Conservation (phyloP, 352 stramenopile species). For the Globisporangium radiosum region DNA sequence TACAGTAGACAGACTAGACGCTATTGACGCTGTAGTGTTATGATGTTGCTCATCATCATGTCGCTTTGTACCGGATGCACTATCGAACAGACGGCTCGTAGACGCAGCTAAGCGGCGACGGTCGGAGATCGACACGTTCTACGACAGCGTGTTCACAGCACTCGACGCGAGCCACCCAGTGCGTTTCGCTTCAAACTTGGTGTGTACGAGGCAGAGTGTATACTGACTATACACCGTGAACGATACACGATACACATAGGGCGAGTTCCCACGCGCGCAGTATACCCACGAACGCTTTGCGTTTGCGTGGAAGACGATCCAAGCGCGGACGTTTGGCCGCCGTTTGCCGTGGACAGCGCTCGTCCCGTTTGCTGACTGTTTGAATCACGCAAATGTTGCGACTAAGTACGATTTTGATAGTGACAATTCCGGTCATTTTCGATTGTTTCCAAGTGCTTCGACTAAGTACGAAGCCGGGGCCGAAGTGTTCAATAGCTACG, state of each 20-base stretch:
- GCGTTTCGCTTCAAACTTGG: background rate
- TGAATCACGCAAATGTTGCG: slow-evolving; percentile 89
- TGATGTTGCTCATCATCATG: background rate
- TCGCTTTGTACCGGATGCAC: no score
- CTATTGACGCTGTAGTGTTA: background rate
- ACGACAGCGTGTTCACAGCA: slow-evolving; percentile 37
- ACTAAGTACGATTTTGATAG: slow-evolving; percentile 86
- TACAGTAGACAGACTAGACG: no score
- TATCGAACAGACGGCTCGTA: slow-evolving; percentile 24
- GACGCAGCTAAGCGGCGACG: slow-evolving; percentile 40
- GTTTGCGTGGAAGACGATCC: slow-evolving; percentile 87
- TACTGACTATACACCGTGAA: background rate
- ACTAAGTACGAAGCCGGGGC: slow-evolving; percentile 45
- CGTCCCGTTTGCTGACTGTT: slow-evolving; percentile 89
- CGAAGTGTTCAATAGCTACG: slow-evolving; percentile 92
- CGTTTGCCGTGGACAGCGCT: slow-evolving; percentile 86
- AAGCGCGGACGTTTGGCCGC: slow-evolving; percentile 88
- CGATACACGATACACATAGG: slow-evolving; percentile 9
- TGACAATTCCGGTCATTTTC: slow-evolving; percentile 49
- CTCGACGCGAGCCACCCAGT: slow-evolving; percentile 49
- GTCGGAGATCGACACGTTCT: slow-evolving; percentile 51
- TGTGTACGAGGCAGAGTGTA: background rate
- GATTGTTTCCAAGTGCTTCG: slow-evolving; percentile 49
- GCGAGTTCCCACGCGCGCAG: slow-evolving; percentile 35
- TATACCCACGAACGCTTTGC: slow-evolving; percentile 65